Base-by-base conservation (phyloP, 768 basidiomycete genomes). In the Suillus variegatus region DNA sequence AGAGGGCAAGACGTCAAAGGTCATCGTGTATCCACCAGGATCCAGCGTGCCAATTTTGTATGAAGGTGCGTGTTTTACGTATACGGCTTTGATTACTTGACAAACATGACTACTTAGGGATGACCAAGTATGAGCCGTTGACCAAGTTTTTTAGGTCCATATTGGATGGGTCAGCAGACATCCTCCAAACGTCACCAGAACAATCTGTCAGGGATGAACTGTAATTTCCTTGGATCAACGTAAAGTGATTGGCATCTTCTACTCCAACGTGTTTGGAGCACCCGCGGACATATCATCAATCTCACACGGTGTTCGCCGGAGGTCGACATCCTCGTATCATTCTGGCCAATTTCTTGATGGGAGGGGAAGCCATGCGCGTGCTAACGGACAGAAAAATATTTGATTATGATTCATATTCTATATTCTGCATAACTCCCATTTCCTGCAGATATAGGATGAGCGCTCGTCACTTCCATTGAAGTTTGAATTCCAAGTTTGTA, bases 101-200 rank as follows among this genome's bases (percentile, higher is more conserved):
- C 22, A 22, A 60, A 32, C 66, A 22, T 66, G 25, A 18, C 12
- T 18, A 35, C 52, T 16, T 32, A 91, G 94, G 93, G 49, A 75
- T 82, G 43, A 83, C 82, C 71, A 96, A 96, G 78, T 83, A 87
- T 67, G 91, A 94, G 61, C 82, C 90, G 3, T 79, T 97, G 47
- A 84, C 84, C 66, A 86, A 88, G 70, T 92, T 90, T 80, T 89
- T 91, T 74, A 88, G 86, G 68, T 86, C 88, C 0, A 80, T 93
- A 43, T 71, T 91, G 20, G 88, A 91, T 65, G 91, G 91, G 61
- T 85, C 88, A 4, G 86, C 80, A 3, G 85, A 90, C 69, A 81
- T 91, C 62, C 76, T 65, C 54, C 77, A 18, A 73, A 73, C 22
- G 66, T 78, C 65, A 81, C 81, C 66, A 78, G 82, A 72, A 68